Conservation (phyloP, 1,284 basidiomycete genomes). For the Trichosporon sp. region DNA sequence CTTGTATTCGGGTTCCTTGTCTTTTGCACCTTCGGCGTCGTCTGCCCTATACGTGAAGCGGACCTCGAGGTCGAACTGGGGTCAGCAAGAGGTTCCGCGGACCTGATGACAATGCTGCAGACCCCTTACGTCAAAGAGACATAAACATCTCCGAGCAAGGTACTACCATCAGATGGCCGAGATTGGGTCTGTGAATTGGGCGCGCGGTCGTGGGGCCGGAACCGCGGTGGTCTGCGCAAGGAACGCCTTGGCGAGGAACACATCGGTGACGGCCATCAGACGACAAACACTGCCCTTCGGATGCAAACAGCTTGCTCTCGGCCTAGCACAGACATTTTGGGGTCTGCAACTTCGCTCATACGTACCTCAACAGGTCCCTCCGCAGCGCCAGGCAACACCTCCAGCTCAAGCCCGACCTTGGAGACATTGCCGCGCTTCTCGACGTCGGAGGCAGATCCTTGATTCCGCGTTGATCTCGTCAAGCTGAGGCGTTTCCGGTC, state of each 20-base stretch:
- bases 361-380: constrained; percentile 22
- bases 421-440: constrained; percentile 70
- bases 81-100: not conserved
- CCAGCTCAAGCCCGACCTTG: constrained; percentile 56
- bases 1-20: constrained; percentile 41
- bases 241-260: too few species aligned
- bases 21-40: constrained; percentile 50
- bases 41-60: constrained; percentile 88
- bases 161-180: too few species aligned
- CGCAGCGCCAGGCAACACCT: constrained; percentile 20
- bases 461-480: constrained; percentile 43
- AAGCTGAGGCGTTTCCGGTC: constrained; percentile 32
- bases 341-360: not conserved
- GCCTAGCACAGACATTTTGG: too few species aligned
- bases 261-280: too few species aligned
- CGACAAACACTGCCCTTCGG: too few species aligned
- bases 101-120: not conserved
- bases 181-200: not conserved
- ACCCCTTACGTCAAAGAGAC: too few species aligned
- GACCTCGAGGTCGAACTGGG: constrained; percentile 82
- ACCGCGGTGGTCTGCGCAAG: not conserved
- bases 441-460: constrained; percentile 38
- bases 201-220: not conserved
- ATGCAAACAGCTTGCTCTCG: too few species aligned
- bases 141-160: not conserved